Evolutionary conservation across 2,329 filamentous ascomycete species (phyloP).

Genomic region (Plectosphaerella sp.): DNA sequence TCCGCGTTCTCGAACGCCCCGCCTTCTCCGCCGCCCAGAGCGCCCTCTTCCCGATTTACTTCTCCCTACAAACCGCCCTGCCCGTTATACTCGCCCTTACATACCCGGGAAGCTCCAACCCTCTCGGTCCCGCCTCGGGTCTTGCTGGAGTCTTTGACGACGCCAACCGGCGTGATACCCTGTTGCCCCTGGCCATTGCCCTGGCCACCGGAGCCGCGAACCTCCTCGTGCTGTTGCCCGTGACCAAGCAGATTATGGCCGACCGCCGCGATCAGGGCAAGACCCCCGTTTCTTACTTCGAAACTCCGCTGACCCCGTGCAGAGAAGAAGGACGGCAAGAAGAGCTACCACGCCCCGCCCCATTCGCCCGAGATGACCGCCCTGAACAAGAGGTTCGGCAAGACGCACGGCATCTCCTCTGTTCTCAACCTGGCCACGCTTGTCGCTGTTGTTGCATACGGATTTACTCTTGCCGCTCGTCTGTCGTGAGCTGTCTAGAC

Average conservation of each 20-base stretch:
- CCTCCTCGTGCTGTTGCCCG: conserved; percentile 65
- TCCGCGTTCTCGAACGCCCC: conserved; percentile 69
- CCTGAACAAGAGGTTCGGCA: conserved; percentile 74
- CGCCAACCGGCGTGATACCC: conserved; percentile 57
- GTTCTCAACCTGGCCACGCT: conserved; percentile 72
- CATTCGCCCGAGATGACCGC: conserved; percentile 81
- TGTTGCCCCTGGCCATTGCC: conserved; percentile 66
- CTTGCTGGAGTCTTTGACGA: conserved; percentile 53
- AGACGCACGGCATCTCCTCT: conserved; percentile 76
- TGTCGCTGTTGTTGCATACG: conserved; percentile 70
- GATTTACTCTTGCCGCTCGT: conserved; percentile 64
- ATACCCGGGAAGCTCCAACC: conserved; percentile 59
- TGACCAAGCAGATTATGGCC: conserved; percentile 69
- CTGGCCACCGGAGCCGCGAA: conserved; percentile 70
- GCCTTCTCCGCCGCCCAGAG: conserved; percentile 79
- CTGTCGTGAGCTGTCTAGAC: conserved; percentile 34
- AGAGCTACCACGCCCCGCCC: conserved; percentile 71
- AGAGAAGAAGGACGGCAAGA: conserved; percentile 88
- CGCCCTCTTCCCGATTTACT: conserved; percentile 83
- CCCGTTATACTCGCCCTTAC: conserved; percentile 73
- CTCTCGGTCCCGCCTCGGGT: conserved; percentile 42
- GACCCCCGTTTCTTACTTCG: not conserved
- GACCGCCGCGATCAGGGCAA: conserved; percentile 77
- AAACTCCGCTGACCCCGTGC: conserved; percentile 4
- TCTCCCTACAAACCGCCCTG: conserved; percentile 72